A percentile compares a stretch with the other conserved stretches of the same genome.
phyloP scores from a whole-genome alignment of 2,329 filamentous ascomycete genomes.

The Podosphaera aphanis region DNA sequence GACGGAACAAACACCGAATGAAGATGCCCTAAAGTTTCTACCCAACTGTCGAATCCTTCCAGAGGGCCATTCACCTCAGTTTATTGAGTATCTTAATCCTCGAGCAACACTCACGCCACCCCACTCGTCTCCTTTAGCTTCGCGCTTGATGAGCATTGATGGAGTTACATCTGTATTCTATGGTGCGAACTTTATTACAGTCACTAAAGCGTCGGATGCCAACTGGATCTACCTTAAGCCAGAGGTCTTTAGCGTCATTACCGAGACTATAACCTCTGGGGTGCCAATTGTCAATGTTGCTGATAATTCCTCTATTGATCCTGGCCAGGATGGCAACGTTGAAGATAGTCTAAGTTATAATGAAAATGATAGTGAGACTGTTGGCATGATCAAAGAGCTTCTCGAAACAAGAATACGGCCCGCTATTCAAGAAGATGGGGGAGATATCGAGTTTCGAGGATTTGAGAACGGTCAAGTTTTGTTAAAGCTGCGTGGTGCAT shows the following conservation, averaged over 20 bases:
- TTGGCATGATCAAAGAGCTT: slow-evolving; percentile 96
- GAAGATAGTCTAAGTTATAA: slow-evolving; percentile 61
- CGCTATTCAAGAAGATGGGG: slow-evolving; percentile 90
- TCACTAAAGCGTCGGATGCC: slow-evolving; percentile 69
- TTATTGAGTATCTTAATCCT: slow-evolving; percentile 78
- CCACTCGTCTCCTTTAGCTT: slow-evolving; percentile 73
- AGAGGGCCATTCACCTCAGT: slow-evolving; percentile 44
- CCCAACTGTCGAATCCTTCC: slow-evolving; percentile 77
- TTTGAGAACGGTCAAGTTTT: slow-evolving; percentile 71
- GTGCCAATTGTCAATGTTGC: slow-evolving; percentile 55
- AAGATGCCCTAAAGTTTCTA: slow-evolving; percentile 89
- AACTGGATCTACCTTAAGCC: slow-evolving; percentile 92
- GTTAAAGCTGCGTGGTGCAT: slow-evolving; percentile 75
- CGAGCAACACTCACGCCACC: slow-evolving; percentile 73
- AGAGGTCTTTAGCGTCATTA: slow-evolving; percentile 87
- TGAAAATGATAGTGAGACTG: slow-evolving; percentile 79
- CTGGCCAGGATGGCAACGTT: slow-evolving; percentile 22
- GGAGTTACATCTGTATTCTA: slow-evolving; percentile 92
- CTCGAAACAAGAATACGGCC: slow-evolving; percentile 86
- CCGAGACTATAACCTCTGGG: slow-evolving; percentile 68
- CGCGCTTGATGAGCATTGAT: slow-evolving; percentile 77
- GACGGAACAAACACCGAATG: slow-evolving; percentile 81
- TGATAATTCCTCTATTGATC: slow-evolving; percentile 33
- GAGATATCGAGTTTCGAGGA: slow-evolving; percentile 85
- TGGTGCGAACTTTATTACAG: slow-evolving; percentile 85